Conservation (phyloP, 1,284 basidiomycete species). For the Flammula alnicola region DNA sequence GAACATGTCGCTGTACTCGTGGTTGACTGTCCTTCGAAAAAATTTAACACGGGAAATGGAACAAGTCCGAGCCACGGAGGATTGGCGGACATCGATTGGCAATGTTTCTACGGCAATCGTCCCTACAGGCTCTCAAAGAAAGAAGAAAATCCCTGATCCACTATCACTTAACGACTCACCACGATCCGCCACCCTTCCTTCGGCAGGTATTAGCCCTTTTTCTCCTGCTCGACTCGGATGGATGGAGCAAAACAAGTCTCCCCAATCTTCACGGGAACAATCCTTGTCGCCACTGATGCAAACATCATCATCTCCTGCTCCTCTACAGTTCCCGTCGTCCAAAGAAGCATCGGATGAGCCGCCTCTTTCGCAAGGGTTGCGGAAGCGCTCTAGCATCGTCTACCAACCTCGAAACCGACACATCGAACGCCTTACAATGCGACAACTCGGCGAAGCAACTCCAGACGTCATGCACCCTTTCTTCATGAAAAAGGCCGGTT, state of each 20-base stretch:
- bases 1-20: conserved; percentile 79
- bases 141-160: conserved; percentile 36
- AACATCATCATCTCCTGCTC: conserved; percentile 25
- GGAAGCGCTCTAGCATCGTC: conserved; percentile 40
- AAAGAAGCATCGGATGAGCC: conserved; percentile 24
- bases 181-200: conserved; percentile 30
- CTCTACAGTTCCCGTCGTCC: conserved; percentile 26
- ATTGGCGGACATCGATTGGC: conserved; percentile 47
- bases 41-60: conserved; percentile 76
- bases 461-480: conserved; percentile 88
- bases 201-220: conserved; percentile 11
- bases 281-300: conserved; percentile 16
- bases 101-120: conserved; percentile 30
- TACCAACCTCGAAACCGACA: conserved; percentile 59
- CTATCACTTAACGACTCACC: conserved; percentile 26
- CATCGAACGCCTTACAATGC: conserved; percentile 79
- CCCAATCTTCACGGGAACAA: conserved; percentile 21
- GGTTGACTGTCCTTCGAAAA: conserved; percentile 77
- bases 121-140: conserved; percentile 26
- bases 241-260: conserved; percentile 18
- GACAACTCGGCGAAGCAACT: conserved; percentile 85
- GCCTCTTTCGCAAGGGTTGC: conserved; percentile 14
- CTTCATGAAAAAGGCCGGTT: conserved; percentile 83
- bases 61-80: conserved; percentile 64
- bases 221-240: conserved; percentile 21